Base-by-base conservation (phyloP, 2,329 filamentous ascomycete genomes). In the Alternaria gansuensis region DNA sequence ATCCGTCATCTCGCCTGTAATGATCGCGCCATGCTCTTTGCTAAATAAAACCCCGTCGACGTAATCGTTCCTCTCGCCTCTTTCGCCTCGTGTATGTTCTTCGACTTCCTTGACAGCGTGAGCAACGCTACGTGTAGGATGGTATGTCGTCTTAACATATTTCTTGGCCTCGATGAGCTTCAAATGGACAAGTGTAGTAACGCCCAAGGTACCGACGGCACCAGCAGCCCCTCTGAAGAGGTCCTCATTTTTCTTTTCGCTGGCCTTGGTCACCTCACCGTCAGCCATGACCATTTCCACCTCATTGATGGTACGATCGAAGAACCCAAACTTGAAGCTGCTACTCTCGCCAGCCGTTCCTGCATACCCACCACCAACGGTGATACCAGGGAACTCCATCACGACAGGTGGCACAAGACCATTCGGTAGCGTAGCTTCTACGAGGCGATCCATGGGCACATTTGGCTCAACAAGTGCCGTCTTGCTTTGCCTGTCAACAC, bases 381-480 rank as follows among this genome's bases (percentile, higher is more conserved):
- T 91, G 71, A 90, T 91, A n/a, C 87, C 88, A 2, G 87, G 88
- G 57, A 90, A 90, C 70, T 90, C 88, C 84, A 89, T 89, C 5
- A 90, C 87, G 0, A 91, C 87, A 0, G 86, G 84, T 0, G 88
- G 87, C 2, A 90, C 79, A 1, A 90, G 78, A 1, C 82, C 82
- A 52, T 84, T 75, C 21, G 78, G 75, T n/a, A 88, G 67, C 0
- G 87, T 86, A 3, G 83, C 84, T 52, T 83, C 81, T 11, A 89
- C 83, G 7, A 91, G 82, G 0, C 75, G 74, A 63, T 90, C 88
- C 87, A 91, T 90, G 1, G 87, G 80, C 6, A 90, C 88, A 66
- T 90, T 90, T 3, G 88, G 88, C 75, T 91, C 88, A 2, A 89
- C 87, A n/a, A 89, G 75, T 5, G 84, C 89, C 3, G 84, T 88